These are phyloP conservation scores for Hanseniaspora singularis DNA, from an alignment of 805 yeast species.

Conservation along the genomic window DNA sequence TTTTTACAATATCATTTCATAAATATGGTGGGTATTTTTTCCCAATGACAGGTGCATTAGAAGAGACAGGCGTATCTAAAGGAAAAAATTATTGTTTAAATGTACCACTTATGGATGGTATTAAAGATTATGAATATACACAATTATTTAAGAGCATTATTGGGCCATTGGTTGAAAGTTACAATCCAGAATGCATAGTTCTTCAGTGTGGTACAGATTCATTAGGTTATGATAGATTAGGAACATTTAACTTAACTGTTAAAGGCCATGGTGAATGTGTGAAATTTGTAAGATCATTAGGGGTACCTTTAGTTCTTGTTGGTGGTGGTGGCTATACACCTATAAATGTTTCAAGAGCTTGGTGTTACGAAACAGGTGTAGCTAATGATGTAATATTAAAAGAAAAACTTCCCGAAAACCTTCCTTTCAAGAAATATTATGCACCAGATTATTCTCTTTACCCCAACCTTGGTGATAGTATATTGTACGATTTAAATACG, in stretches of 20 bases:
- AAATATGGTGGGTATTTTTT: slow-evolving; percentile 77
- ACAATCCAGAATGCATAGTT: slow-evolving; percentile 93
- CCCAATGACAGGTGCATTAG: slow-evolving; percentile 83
- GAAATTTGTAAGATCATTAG: slow-evolving; percentile 70
- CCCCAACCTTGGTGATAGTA: slow-evolving; percentile 35
- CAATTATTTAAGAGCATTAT: slow-evolving; percentile 52
- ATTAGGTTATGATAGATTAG: slow-evolving; percentile 85
- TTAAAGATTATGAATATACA: slow-evolving; percentile 63
- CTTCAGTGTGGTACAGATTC: slow-evolving; percentile 98
- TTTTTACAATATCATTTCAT: slow-evolving; percentile 82
- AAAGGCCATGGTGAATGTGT: slow-evolving; percentile 94
- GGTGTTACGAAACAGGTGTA: slow-evolving; percentile 89
- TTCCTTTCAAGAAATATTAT: slow-evolving; percentile 73
- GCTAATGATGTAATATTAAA: slow-evolving; percentile 69
- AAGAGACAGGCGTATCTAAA: slow-evolving; percentile 72
- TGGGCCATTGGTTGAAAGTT: slow-evolving; percentile 75
- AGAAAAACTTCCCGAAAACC: slow-evolving; percentile 55
- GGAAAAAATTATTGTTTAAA: slow-evolving; percentile 78
- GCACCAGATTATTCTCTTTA: slow-evolving; percentile 86
- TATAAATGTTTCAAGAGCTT: slow-evolving; percentile 87
- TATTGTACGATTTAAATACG: slow-evolving; percentile 62
- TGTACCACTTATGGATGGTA: slow-evolving; percentile 84
- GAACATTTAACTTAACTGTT: slow-evolving; percentile 89
- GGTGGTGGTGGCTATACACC: slow-evolving; percentile 99
- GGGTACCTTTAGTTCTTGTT: slow-evolving; percentile 79